A percentile compares a stretch with the other conserved stretches of the same genome.
Evolutionary conservation across 1,284 basidiomycete genomes (phyloP).

Genomic region (Tilletia walkeri): DNA sequence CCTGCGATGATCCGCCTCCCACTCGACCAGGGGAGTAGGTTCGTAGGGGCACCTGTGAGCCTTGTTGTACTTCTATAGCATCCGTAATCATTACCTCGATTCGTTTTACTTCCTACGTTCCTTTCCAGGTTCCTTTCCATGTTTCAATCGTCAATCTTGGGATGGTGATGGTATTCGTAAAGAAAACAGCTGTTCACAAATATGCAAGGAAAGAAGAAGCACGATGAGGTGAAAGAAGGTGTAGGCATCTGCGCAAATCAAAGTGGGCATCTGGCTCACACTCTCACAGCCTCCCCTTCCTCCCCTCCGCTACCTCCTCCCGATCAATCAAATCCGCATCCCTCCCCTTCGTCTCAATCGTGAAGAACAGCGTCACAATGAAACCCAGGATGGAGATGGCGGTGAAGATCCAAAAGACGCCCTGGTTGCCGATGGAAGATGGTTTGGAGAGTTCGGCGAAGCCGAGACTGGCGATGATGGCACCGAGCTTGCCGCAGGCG

Average conservation of each 20-base stretch:
- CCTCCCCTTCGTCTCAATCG: conserved; percentile 46
- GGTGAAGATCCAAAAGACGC: conserved; percentile 51
- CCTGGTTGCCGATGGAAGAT: conserved; percentile 27
- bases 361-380: conserved; percentile 36
- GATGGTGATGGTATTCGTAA: not conserved
- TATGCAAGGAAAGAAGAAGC: not conserved
- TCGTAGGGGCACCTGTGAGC: too few species aligned
- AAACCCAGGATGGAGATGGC: conserved; percentile 41
- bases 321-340: conserved; percentile 50
- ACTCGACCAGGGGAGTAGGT: too few species aligned
- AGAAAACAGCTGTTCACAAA: not conserved
- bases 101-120: too few species aligned
- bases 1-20: too few species aligned
- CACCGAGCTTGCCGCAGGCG: conserved; percentile 58
- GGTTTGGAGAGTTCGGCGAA: conserved; percentile 7
- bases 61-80: too few species aligned
- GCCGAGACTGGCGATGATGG: conserved; percentile 56
- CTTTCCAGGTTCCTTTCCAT: too few species aligned
- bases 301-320: conserved; percentile 24
- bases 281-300: not conserved
- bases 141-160: too few species aligned
- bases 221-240: not conserved
- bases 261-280: not conserved
- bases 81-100: too few species aligned
- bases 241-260: too few species aligned